These are phyloP conservation scores for Irpex sp. DNA, from an alignment of 1,284 basidiomycete genomes.

Conservation along the genomic window DNA sequence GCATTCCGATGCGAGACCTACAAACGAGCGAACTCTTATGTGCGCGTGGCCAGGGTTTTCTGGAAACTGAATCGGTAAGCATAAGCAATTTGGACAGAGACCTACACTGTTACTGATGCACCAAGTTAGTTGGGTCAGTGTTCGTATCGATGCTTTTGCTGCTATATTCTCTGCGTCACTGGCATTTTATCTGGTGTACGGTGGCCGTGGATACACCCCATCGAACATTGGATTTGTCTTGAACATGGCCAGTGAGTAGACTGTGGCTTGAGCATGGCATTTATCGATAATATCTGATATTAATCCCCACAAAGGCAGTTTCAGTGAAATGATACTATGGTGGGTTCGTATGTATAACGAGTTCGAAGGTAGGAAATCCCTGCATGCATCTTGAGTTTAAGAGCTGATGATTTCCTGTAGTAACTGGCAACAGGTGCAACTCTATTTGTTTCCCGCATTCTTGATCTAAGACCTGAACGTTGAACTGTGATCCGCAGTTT, in stretches of 20 bases:
- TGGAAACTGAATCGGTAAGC: constrained; percentile 45
- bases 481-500: neutral
- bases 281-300: neutral
- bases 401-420: neutral
- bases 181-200: constrained; percentile 48
- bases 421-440: constrained; percentile 3
- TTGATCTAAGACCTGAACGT: neutral
- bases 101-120: neutral
- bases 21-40: constrained; percentile 45
- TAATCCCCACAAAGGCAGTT: constrained; percentile 33
- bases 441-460: neutral
- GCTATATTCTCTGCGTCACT: constrained; percentile 45
- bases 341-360: constrained; percentile 51
- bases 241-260: constrained; percentile 36
- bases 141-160: constrained; percentile 43
- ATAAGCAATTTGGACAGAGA: neutral
- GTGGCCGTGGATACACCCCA: constrained; percentile 23
- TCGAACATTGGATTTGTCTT: constrained; percentile 45
- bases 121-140: constrained; percentile 44
- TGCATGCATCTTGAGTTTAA: neutral
- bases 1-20: constrained; percentile 43
- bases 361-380: constrained; percentile 40
- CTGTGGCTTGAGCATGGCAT: neutral
- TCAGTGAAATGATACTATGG: constrained; percentile 51
- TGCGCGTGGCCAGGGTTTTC: constrained; percentile 42